phyloP scores from a whole-genome alignment of 2,329 filamentous ascomycete species.

The Pseudocercospora pini-densiflorae region DNA sequence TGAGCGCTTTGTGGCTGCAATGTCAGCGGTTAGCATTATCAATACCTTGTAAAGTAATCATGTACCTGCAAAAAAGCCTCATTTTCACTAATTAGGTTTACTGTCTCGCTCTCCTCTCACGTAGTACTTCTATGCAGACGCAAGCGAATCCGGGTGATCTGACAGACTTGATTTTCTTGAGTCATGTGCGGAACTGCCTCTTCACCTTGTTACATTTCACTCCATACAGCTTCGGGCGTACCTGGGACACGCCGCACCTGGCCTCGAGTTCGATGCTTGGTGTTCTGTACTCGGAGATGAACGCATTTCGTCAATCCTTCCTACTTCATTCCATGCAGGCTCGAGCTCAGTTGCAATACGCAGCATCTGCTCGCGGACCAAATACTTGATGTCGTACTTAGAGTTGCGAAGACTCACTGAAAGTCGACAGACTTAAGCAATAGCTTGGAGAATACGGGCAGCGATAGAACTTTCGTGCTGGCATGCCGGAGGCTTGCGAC shows the following conservation, averaged over 20 bases:
- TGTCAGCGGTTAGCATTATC: neutral
- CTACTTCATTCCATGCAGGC: too few species aligned
- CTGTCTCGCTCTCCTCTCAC: neutral
- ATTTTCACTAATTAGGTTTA: neutral
- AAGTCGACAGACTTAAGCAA: too few species aligned
- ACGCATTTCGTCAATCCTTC: too few species aligned
- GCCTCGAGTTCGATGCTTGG: too few species aligned
- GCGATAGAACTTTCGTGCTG: too few species aligned
- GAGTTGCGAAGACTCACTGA: too few species aligned
- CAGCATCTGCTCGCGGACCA: neutral
- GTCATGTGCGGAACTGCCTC: neutral
- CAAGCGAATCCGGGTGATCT: neutral
- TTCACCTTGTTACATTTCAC: neutral
- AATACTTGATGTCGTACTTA: neutral
- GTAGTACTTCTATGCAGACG: neutral
- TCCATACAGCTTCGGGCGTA: neutral
- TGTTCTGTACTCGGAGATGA: too few species aligned
- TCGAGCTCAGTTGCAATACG: too few species aligned
- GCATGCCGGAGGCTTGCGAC: too few species aligned
- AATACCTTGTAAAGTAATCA: neutral
- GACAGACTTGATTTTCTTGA: neutral
- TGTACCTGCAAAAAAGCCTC: neutral
- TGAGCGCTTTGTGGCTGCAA: neutral
- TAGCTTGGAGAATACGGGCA: too few species aligned
- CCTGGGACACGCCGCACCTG: too few species aligned